A percentile compares a stretch with the other conserved stretches of the same genome.
phyloP scores from a whole-genome alignment of 2,329 filamentous ascomycete genomes.

The Bipolaris gigantea region DNA sequence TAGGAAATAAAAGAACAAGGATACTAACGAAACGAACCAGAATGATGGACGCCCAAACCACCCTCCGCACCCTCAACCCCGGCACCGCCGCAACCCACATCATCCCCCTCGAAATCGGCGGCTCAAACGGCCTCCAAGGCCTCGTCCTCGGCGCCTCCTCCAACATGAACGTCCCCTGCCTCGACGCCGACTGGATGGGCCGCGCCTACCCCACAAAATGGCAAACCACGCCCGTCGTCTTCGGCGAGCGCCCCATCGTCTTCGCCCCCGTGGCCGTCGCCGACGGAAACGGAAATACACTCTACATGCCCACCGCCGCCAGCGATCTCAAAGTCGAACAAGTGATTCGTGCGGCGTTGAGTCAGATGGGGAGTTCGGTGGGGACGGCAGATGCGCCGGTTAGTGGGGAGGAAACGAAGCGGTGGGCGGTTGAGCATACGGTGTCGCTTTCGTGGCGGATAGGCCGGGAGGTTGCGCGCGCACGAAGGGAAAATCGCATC shows the following conservation, averaged over 20 bases:
- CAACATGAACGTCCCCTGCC: constrained; percentile 48
- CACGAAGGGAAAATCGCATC: constrained; percentile 42
- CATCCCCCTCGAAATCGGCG: constrained; percentile 52
- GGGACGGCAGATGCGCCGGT: constrained; percentile 45
- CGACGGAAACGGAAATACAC: constrained; percentile 49
- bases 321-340: constrained; percentile 46
- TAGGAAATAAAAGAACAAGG: too few species aligned
- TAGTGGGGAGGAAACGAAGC: constrained; percentile 41
- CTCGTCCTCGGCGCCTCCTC: constrained; percentile 43
- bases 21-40: constrained; percentile 12
- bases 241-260: constrained; percentile 45
- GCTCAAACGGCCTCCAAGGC: constrained; percentile 50
- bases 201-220: constrained; percentile 52
- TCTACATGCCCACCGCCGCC: constrained; percentile 44
- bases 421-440: constrained; percentile 46
- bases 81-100: constrained; percentile 41
- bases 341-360: constrained; percentile 42
- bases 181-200: constrained; percentile 55
- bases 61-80: constrained; percentile 39
- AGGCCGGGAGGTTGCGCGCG: constrained; percentile 41
- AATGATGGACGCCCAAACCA: constrained; percentile 44
- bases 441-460: constrained; percentile 46
- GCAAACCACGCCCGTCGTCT: constrained; percentile 50
- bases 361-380: constrained; percentile 42
- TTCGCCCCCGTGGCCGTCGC: constrained; percentile 45